Evolutionary conservation across 805 yeast genomes (phyloP).

Genomic region (Wickerhamiella domercqiae): DNA sequence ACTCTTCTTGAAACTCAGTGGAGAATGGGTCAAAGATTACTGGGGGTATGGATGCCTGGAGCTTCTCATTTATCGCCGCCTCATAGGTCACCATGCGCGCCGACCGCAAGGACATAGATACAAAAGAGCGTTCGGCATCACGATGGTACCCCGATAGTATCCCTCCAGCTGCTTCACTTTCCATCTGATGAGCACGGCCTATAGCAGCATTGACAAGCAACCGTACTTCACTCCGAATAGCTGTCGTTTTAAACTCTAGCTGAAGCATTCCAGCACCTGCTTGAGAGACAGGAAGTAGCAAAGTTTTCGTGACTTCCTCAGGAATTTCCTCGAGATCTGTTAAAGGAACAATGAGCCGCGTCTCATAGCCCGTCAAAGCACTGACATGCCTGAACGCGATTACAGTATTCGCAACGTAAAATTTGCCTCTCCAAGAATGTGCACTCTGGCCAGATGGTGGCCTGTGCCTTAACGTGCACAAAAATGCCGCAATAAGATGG

Average conservation of each 20-base stretch:
- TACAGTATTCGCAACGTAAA: conserved; percentile 52
- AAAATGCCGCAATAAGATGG: conserved; percentile 38
- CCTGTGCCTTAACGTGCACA: not conserved
- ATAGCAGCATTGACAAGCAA: not conserved
- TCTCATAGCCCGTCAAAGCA: conserved; percentile 55
- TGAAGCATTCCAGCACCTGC: not conserved
- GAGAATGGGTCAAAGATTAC: conserved; percentile 16
- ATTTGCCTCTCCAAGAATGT: conserved; percentile 46
- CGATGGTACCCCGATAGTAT: not conserved
- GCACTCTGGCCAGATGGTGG: not conserved
- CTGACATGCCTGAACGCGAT: conserved; percentile 70
- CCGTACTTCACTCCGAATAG: not conserved
- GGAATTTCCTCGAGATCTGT: conserved; percentile 54
- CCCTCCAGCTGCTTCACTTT: not conserved
- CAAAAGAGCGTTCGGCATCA: conserved; percentile 5
- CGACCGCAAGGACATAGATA: conserved; percentile 11
- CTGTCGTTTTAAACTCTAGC: not conserved
- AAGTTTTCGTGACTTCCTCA: conserved; percentile 30
- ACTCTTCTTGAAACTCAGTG: conserved; percentile 10
- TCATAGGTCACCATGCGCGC: conserved; percentile 17
- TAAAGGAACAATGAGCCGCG: conserved; percentile 72
- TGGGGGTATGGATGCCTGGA: conserved; percentile 15
- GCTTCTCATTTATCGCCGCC: conserved; percentile 6
- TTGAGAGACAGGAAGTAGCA: conserved; percentile 1
- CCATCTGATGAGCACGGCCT: not conserved